A percentile compares a stretch with the other conserved stretches of the same genome.
These are phyloP conservation scores for Helicostylum pulchrum DNA, from an alignment of 192 early-diverging fungal genomes.

Conservation along the genomic window DNA sequence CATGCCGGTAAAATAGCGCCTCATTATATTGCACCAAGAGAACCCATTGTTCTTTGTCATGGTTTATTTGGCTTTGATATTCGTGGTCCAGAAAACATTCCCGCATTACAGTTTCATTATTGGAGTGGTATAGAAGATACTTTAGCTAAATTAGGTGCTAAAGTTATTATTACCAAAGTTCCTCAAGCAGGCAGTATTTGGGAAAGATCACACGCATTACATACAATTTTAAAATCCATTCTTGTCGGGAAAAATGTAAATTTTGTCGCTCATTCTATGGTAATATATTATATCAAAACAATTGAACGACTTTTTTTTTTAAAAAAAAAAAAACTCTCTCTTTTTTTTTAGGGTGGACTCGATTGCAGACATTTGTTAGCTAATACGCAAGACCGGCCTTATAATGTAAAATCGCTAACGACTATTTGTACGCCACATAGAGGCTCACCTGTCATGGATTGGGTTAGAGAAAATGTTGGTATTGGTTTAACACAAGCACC, in stretches of 20 bases:
- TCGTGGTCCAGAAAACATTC: slow-evolving; percentile 70
- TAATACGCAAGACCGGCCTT: slow-evolving; percentile 68
- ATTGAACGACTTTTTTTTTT: neutral
- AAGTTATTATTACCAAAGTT: slow-evolving; percentile 79
- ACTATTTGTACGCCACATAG: slow-evolving; percentile 95
- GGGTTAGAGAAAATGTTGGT: slow-evolving; percentile 82
- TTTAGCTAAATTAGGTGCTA: slow-evolving; percentile 72
- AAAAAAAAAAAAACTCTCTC: neutral
- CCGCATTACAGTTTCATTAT: slow-evolving; percentile 81
- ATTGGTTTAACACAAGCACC: slow-evolving; percentile 54
- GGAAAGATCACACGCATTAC: slow-evolving; percentile 75
- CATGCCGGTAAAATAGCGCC: slow-evolving; percentile 45
- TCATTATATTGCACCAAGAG: slow-evolving; percentile 65
- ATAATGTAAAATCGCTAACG: slow-evolving; percentile 76
- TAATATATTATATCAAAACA: no score
- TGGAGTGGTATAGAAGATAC: slow-evolving; percentile 81
- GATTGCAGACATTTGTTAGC: slow-evolving; percentile 91
- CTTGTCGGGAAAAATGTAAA: slow-evolving; percentile 64
- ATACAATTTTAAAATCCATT: slow-evolving; percentile 57
- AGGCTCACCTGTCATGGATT: slow-evolving; percentile 93
- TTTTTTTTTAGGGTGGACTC: slow-evolving; percentile 75
- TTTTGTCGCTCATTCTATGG: slow-evolving; percentile 93
- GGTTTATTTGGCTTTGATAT: slow-evolving; percentile 93
- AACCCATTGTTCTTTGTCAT: slow-evolving; percentile 87
- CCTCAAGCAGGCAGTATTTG: slow-evolving; percentile 68